Conservation (phyloP, 495 filamentous ascomycete species). For the Hypomontagnella submonticulosa region DNA sequence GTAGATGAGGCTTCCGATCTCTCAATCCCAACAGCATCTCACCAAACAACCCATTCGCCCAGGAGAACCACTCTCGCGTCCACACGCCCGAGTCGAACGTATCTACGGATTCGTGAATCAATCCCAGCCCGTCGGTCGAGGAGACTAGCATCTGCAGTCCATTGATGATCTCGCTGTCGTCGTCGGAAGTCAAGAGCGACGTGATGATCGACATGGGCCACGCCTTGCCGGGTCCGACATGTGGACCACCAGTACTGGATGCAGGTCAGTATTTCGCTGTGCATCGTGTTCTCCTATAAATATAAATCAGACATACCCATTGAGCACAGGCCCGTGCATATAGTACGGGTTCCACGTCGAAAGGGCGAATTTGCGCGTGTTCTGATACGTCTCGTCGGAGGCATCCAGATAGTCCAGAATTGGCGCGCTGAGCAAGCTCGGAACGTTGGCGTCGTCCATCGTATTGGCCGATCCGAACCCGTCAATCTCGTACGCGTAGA, state of each 20-base stretch:
- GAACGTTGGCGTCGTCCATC: slow-evolving; percentile 77
- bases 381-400: slow-evolving; percentile 62
- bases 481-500: slow-evolving; percentile 71
- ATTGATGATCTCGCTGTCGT: slow-evolving; percentile 63
- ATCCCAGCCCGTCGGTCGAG: slow-evolving; percentile 62
- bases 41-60: slow-evolving; percentile 69
- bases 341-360: slow-evolving; percentile 68
- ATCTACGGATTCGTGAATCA: slow-evolving; percentile 54
- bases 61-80: slow-evolving; percentile 68
- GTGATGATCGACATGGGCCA: slow-evolving; percentile 71
- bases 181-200: slow-evolving; percentile 64
- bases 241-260: slow-evolving; percentile 70
- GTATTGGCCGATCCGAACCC: slow-evolving; percentile 69
- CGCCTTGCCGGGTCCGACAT: slow-evolving; percentile 61
- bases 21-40: slow-evolving; percentile 66
- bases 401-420: slow-evolving; percentile 64
- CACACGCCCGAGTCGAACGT: slow-evolving; percentile 50
- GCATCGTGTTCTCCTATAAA: slow-evolving; percentile 52
- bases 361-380: slow-evolving; percentile 65
- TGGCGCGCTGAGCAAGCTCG: slow-evolving; percentile 65
- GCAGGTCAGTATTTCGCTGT: slow-evolving; percentile 37
- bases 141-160: slow-evolving; percentile 62
- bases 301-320: slow-evolving; percentile 54
- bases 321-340: slow-evolving; percentile 66
- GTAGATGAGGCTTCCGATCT: slow-evolving; percentile 59